Conservation (phyloP, 164 flowering plant species). For the Vitis rotundifolia region DNA sequence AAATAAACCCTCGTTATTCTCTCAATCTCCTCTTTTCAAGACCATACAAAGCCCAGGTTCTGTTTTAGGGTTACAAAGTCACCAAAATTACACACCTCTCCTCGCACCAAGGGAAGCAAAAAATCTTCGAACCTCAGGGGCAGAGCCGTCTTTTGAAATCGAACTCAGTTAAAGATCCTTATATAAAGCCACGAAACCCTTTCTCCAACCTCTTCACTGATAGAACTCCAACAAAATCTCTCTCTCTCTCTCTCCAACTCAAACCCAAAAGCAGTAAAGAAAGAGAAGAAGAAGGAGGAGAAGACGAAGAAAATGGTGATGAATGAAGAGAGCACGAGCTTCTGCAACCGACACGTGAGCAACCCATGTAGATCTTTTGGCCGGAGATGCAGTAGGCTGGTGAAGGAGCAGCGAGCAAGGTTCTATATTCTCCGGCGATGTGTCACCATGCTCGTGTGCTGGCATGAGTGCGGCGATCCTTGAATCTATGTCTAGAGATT, state of each 20-base stretch:
- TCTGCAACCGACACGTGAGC: constrained; percentile 24
- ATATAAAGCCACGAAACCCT: too few relatives aligned
- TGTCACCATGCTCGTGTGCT: constrained; percentile 32
- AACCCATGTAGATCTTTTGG: constrained; percentile 26
- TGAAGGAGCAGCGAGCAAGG: constrained; percentile 34
- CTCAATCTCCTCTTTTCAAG: too few relatives aligned
- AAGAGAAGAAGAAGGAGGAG: background rate
- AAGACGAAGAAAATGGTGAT: background rate
- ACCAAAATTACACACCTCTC: too few relatives aligned
- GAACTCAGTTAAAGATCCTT: too few relatives aligned
- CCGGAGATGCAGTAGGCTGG: constrained; percentile 24
- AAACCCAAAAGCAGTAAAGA: background rate
- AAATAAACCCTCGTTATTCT: too few relatives aligned
- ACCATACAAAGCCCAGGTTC: too few relatives aligned
- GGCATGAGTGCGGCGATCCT: constrained; percentile 25
- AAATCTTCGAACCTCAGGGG: too few relatives aligned
- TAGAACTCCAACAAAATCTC: background rate
- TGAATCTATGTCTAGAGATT: background rate
- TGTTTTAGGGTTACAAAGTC: too few relatives aligned
- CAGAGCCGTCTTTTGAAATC: too few relatives aligned
- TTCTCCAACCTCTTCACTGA: too few relatives aligned
- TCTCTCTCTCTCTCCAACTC: background rate
- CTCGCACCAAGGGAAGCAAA: too few relatives aligned
- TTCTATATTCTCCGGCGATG: constrained; percentile 39
- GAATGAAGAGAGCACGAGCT: constrained; percentile 10